These are phyloP conservation scores for Cutaneotrichosporon spelunceum DNA, from an alignment of 1,284 basidiomycete species.

Conservation along the genomic window DNA sequence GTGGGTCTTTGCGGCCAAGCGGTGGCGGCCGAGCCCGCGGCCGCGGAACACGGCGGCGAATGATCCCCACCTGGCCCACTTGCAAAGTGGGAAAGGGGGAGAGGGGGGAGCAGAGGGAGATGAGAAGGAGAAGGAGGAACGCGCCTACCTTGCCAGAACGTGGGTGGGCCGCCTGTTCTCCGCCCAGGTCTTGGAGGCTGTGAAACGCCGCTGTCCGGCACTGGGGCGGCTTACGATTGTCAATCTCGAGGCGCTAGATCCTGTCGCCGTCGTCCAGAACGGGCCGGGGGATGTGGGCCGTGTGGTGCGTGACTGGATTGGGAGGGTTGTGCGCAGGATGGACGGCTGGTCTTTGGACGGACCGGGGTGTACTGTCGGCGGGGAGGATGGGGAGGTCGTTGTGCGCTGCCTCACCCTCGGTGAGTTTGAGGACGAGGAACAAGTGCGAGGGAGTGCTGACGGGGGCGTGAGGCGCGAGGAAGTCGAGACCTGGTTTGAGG, in stretches of 20 bases:
- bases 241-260: constrained; percentile 1
- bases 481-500: neutral
- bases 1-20: constrained; percentile 1
- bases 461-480: neutral
- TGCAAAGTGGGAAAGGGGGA: neutral
- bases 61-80: too few relatives aligned
- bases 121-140: neutral
- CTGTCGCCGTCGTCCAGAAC: neutral
- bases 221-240: neutral
- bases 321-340: neutral
- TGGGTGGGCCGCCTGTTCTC: constrained; percentile 8
- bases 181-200: neutral
- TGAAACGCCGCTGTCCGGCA: neutral
- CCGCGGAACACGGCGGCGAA: constrained; percentile 5
- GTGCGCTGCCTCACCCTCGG: neutral
- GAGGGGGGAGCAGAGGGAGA: neutral
- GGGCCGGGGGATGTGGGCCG: neutral
- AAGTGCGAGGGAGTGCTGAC: neutral
- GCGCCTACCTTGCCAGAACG: neutral
- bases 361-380: too few relatives aligned
- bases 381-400: neutral
- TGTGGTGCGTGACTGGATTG: neutral
- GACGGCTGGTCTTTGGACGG: too few relatives aligned
- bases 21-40: constrained; percentile 11
- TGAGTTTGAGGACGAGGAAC: neutral